Conservation (phyloP, 495 filamentous ascomycete species). For the Neurospora sp. region DNA sequence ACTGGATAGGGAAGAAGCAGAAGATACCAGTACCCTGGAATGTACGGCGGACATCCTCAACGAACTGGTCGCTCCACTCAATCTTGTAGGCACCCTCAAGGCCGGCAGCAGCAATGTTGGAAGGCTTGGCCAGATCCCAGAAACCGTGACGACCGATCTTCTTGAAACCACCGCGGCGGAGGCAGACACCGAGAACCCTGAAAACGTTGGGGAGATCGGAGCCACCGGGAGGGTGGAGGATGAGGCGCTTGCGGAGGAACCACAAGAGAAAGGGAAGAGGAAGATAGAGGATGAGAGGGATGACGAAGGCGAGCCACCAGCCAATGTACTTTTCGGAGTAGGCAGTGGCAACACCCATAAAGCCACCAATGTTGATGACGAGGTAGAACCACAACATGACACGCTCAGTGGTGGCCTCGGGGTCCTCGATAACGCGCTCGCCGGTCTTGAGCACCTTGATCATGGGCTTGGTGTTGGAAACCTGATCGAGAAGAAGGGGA, state of each 20-base stretch:
- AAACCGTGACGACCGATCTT: conserved; percentile 46
- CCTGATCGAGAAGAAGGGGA: conserved; percentile 51
- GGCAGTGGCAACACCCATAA: conserved; percentile 43
- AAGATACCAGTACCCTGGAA: conserved; percentile 50
- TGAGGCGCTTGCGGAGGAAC: conserved; percentile 41
- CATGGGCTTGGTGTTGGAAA: conserved; percentile 35
- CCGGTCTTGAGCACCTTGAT: conserved; percentile 36
- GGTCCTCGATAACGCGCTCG: conserved; percentile 48
- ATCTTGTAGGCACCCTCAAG: conserved; percentile 25
- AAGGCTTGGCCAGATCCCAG: conserved; percentile 57
- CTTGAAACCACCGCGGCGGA: conserved; percentile 46
- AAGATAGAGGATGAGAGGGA: conserved; percentile 53
- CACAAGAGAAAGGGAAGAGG: conserved; percentile 44
- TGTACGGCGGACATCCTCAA: conserved; percentile 46
- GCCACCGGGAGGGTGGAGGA: conserved; percentile 41
- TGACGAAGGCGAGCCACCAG: conserved; percentile 65
- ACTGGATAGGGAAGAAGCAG: conserved; percentile 62
- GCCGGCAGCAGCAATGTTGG: conserved; percentile 39
- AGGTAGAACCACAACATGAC: conserved; percentile 59
- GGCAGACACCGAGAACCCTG: conserved; percentile 40
- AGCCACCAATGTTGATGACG: conserved; percentile 55
- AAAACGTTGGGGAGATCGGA: conserved; percentile 46
- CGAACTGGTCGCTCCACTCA: conserved; percentile 44
- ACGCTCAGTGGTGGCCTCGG: conserved; percentile 49
- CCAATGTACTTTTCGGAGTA: conserved; percentile 46